Conservation (phyloP, 2,329 filamentous ascomycete species). For the Fusarium temperatum region DNA sequence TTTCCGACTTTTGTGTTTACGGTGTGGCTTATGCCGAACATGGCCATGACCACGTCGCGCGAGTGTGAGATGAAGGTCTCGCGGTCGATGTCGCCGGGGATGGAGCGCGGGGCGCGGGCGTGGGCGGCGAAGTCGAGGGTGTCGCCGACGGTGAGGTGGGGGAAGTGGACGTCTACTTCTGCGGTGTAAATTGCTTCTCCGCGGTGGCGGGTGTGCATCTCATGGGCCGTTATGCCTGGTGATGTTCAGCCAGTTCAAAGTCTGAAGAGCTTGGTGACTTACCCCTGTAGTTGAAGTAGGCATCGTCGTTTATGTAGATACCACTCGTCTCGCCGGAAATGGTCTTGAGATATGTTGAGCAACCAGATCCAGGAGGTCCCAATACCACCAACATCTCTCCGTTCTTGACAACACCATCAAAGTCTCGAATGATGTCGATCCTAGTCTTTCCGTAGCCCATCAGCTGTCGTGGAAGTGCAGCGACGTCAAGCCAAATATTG, state of each 20-base stretch:
- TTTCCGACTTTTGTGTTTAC: constrained; percentile 75
- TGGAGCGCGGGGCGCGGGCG: constrained; percentile 68
- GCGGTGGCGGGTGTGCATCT: constrained; percentile 51
- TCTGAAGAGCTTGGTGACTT: background rate
- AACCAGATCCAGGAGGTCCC: constrained; percentile 74
- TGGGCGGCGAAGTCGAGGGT: constrained; percentile 78
- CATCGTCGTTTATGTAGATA: constrained; percentile 72
- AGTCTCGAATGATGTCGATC: constrained; percentile 71
- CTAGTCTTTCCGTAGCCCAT: constrained; percentile 63
- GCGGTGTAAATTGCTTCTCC: constrained; percentile 87
- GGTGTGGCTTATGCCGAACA: constrained; percentile 75
- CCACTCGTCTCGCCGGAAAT: constrained; percentile 83
- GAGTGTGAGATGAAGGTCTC: constrained; percentile 65
- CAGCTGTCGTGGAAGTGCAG: constrained; percentile 55
- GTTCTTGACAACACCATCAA: constrained; percentile 71
- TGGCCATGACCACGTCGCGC: constrained; percentile 75
- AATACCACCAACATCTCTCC: constrained; percentile 79
- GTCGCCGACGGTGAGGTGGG: constrained; percentile 76
- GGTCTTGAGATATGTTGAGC: constrained; percentile 83
- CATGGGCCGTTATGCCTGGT: constrained; percentile 31
- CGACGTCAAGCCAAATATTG: constrained; percentile 64
- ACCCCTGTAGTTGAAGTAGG: constrained; percentile 83
- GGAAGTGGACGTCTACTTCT: constrained; percentile 82
- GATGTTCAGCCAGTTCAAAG: background rate
- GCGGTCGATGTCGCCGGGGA: constrained; percentile 64